phyloP scores from a whole-genome alignment of 345 rosid genomes.

The Clausena lansium region DNA sequence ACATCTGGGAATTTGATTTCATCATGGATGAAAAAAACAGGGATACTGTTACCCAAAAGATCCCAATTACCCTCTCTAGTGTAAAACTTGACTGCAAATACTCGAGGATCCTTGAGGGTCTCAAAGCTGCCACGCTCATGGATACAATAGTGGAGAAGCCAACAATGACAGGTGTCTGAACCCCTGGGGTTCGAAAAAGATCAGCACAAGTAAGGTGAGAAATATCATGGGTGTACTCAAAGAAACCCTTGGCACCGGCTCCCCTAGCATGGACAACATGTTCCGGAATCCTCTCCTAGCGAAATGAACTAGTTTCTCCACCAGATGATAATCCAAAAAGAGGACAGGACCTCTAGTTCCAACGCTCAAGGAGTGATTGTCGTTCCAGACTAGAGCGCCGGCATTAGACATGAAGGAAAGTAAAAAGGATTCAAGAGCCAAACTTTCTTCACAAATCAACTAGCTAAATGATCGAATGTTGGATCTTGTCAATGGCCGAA shows the following conservation, averaged over 20 bases:
- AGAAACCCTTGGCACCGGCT: slow-evolving; percentile 97
- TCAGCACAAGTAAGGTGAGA: slow-evolving; percentile 82
- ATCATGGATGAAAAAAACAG: slow-evolving; percentile 92
- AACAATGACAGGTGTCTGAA: slow-evolving; percentile 89
- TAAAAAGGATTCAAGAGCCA: no score
- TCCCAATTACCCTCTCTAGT: slow-evolving; percentile 99
- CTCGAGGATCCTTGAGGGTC: slow-evolving; percentile 93
- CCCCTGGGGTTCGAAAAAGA: slow-evolving; percentile 93
- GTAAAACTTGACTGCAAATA: slow-evolving; percentile 96
- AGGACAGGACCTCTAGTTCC: slow-evolving; percentile 92
- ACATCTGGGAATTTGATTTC: slow-evolving; percentile 95
- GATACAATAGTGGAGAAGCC: slow-evolving; percentile 96
- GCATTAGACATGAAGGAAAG: slow-evolving; percentile 78
- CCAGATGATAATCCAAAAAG: slow-evolving; percentile 91
- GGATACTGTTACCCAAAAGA: slow-evolving; percentile 97
- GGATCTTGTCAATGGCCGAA: no score
- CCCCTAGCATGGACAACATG: slow-evolving; percentile 98
- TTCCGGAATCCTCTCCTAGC: slow-evolving; percentile 94
- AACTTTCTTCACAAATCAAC: no score
- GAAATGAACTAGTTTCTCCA: slow-evolving; percentile 90
- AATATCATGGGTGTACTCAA: slow-evolving; percentile 92
- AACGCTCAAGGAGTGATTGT: slow-evolving; percentile 70
- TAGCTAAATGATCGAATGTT: no score
- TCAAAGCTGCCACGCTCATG: slow-evolving; percentile 99
- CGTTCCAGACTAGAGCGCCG: slow-evolving; percentile 80